Base-by-base conservation (phyloP, 1,139 yeast species). In the Ogataea hybrid region DNA sequence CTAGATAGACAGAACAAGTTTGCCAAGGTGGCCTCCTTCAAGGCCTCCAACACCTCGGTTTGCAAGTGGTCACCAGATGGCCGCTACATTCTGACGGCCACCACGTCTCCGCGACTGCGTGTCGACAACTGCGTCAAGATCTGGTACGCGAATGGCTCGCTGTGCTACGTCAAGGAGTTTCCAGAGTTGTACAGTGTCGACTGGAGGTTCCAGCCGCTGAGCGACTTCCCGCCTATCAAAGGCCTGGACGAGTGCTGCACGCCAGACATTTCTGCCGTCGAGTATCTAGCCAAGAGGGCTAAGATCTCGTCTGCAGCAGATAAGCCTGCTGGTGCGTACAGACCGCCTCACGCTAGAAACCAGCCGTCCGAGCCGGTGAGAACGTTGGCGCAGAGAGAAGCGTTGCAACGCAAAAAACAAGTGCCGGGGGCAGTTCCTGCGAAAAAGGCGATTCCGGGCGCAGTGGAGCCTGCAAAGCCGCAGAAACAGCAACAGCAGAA, bases 41-140 rank as follows among this genome's bases (percentile, higher is more conserved):
- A 87, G 61, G 98, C 97, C 4, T 70, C 96, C 36, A 94, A 94
- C 68, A 89, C 97, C 10, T 84, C 95, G 22, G 95, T 84, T 36
- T 90, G 97, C 64, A 89, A 86, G 63, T 94, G 98, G 98, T 83
- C 95, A 4, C 98, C 99, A n/a, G 95, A 94, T 67, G 97, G 98
- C 29, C 79, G 95, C 59, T 88, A 76, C 60, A 81, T 94, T 47
- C 70, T 94, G 63, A 90, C 97, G 15, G 98, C 98, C 18, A 94
- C 98, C 6, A 92, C 98, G 0, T 81, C 97, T 17, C 99, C 99
- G 49, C 77, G 99, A 58, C 77, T 94, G 58, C 81, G 98, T 61
- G 99, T 94, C 39, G 99, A 94, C 64, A 94, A 94, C 63, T 94
- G 97, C 43, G 81, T 84, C 54, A 87, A 88, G 65, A 73, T 94